Conservation (phyloP, 129 eudicot species). For the Centaurea solstitialis region DNA sequence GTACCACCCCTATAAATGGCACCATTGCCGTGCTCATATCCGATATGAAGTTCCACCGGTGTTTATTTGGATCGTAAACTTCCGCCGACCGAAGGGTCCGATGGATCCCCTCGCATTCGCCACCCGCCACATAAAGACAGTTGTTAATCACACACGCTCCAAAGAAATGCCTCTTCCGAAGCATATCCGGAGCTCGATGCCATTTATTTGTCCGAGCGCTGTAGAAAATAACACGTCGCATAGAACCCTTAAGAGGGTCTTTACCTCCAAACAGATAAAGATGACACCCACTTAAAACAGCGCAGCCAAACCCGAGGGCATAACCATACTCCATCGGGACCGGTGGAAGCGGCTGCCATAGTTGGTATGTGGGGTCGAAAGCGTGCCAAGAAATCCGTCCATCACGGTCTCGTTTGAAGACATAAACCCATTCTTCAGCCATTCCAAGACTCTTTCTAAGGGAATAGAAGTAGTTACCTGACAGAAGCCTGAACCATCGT, state of each 20-base stretch:
- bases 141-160: constrained; percentile 97
- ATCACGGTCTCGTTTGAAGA: constrained; percentile 88
- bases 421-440: constrained; percentile 98
- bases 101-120: constrained; percentile 96
- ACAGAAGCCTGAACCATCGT: constrained; percentile 78
- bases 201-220: constrained; percentile 96
- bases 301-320: constrained; percentile 95
- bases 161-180: constrained; percentile 82
- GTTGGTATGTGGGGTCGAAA: constrained; percentile 86
- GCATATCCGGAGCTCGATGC: constrained; percentile 97
- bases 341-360: constrained; percentile 99
- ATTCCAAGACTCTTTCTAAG: constrained; percentile 76
- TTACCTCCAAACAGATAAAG: constrained; percentile 93
- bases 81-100: constrained; percentile 95
- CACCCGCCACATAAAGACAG: constrained; percentile 98
- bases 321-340: constrained; percentile 83
- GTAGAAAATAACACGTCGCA: constrained; percentile 90
- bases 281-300: constrained; percentile 96
- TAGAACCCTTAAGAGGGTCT: constrained; percentile 92
- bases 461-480: constrained; percentile 78
- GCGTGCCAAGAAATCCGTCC: constrained; percentile 98
- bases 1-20: constrained; percentile 94
- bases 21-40: constrained; percentile 99
- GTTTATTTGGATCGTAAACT: constrained; percentile 88
- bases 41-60: constrained; percentile 82